phyloP scores from a whole-genome alignment of 108 stramenopile species.

The Nitzschia putrida region DNA sequence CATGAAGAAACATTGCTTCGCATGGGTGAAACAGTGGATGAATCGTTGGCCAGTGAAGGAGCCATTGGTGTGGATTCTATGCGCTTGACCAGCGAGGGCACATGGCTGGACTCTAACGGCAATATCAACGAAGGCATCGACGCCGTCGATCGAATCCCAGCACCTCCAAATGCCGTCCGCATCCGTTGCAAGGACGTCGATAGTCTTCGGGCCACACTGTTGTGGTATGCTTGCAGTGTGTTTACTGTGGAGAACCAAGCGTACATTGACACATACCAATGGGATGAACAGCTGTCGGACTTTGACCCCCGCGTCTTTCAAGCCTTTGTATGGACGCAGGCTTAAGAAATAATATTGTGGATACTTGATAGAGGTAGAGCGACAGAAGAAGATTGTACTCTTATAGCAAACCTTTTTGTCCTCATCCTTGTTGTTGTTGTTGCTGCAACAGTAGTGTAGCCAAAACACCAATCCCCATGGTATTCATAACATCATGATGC shows the following conservation, averaged over 20 bases:
- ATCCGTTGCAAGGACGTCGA: slow-evolving; percentile 43
- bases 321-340: slow-evolving; percentile 76
- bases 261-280: slow-evolving; percentile 78
- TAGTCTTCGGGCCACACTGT: slow-evolving; percentile 56
- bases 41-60: not conserved
- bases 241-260: slow-evolving; percentile 59
- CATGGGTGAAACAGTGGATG: slow-evolving; percentile 28
- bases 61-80: not conserved
- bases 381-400: not conserved
- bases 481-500: slow-evolving; percentile 62
- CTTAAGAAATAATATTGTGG: not conserved
- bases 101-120: not conserved
- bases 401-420: not conserved
- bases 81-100: not conserved
- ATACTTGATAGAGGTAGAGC: not conserved
- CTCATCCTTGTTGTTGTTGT: not conserved
- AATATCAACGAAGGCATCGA: not conserved
- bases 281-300: slow-evolving; percentile 81
- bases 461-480: slow-evolving; percentile 22
- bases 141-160: not conserved
- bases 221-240: slow-evolving; percentile 78
- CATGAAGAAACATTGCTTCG: slow-evolving; percentile 49
- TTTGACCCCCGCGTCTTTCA: slow-evolving; percentile 91
- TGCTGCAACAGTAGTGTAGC: not conserved
- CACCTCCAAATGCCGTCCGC: slow-evolving; percentile 18